phyloP scores from a whole-genome alignment of 2,329 filamentous ascomycete species.

The Aspergillus sp. region DNA sequence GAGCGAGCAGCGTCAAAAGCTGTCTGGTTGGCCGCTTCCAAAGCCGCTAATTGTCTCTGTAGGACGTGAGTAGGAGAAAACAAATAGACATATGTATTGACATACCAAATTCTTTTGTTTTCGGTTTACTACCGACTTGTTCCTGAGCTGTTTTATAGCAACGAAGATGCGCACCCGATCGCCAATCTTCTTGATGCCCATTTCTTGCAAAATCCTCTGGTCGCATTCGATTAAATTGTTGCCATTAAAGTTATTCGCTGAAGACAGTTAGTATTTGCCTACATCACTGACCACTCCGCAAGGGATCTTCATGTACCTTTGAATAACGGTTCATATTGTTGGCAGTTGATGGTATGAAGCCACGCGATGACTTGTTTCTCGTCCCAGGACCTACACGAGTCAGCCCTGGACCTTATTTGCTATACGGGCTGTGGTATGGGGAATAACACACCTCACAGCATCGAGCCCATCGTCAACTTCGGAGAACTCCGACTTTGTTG shows the following conservation, averaged over 20 bases:
- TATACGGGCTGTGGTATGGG: neutral
- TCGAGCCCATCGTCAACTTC: slow-evolving; percentile 72
- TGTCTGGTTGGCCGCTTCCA: slow-evolving; percentile 65
- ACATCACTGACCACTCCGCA: neutral
- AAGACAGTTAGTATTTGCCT: slow-evolving; percentile 20
- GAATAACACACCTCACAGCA: slow-evolving; percentile 61
- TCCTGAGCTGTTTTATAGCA: slow-evolving; percentile 78
- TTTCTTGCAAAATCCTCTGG: slow-evolving; percentile 92
- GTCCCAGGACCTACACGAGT: slow-evolving; percentile 66
- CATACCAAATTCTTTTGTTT: slow-evolving; percentile 82
- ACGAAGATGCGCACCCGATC: slow-evolving; percentile 90
- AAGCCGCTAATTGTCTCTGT: slow-evolving; percentile 78
- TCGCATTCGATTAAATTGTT: slow-evolving; percentile 97
- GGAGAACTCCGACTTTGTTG: slow-evolving; percentile 90
- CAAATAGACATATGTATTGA: slow-evolving; percentile 23
- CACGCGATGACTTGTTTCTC: slow-evolving; percentile 91
- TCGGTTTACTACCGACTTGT: slow-evolving; percentile 71
- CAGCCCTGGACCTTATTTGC: slow-evolving; percentile 13
- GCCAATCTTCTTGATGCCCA: slow-evolving; percentile 97
- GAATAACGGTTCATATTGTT: slow-evolving; percentile 90
- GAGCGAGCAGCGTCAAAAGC: slow-evolving; percentile 64
- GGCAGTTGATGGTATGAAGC: slow-evolving; percentile 85
- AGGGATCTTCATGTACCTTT: slow-evolving; percentile 51
- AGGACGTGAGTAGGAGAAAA: slow-evolving; percentile 16
- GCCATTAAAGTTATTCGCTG: slow-evolving; percentile 91